Conservation (phyloP, 352 stramenopile genomes). For the Phytophthora fragariaefolia region DNA sequence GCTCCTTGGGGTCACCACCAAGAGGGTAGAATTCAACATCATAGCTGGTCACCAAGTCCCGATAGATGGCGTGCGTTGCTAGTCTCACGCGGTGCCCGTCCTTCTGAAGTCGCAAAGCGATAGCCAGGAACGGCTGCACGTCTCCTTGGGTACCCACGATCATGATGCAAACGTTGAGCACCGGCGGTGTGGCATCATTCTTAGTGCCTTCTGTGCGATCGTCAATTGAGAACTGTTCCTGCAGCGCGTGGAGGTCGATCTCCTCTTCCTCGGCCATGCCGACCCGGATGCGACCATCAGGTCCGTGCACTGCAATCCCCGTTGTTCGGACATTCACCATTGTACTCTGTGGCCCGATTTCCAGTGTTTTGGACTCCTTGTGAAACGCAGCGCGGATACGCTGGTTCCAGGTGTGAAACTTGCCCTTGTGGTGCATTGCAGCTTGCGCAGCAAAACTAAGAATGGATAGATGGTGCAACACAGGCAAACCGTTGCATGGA, state of each 20-base stretch:
- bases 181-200: conserved; percentile 17
- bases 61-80: conserved; percentile 90
- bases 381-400: conserved; percentile 26
- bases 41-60: conserved; percentile 73
- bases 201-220: too few species aligned
- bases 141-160: conserved; percentile 83
- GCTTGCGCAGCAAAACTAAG: background rate
- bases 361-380: conserved; percentile 19
- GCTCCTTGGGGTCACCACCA: conserved; percentile 68
- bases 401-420: conserved; percentile 39
- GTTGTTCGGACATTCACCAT: conserved; percentile 30
- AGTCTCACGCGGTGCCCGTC: conserved; percentile 91
- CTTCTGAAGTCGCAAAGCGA: conserved; percentile 72
- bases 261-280: conserved; percentile 42
- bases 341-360: background rate
- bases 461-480: background rate
- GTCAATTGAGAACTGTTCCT: too few species aligned
- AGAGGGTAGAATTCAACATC: conserved; percentile 83
- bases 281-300: conserved; percentile 33
- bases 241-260: conserved; percentile 34
- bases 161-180: conserved; percentile 75
- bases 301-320: conserved; percentile 34
- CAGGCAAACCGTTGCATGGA: too few species aligned
- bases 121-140: conserved; percentile 71
- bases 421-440: conserved; percentile 29